phyloP scores from a whole-genome alignment of 768 basidiomycete genomes.

The Suillus fuscotomentosus region DNA sequence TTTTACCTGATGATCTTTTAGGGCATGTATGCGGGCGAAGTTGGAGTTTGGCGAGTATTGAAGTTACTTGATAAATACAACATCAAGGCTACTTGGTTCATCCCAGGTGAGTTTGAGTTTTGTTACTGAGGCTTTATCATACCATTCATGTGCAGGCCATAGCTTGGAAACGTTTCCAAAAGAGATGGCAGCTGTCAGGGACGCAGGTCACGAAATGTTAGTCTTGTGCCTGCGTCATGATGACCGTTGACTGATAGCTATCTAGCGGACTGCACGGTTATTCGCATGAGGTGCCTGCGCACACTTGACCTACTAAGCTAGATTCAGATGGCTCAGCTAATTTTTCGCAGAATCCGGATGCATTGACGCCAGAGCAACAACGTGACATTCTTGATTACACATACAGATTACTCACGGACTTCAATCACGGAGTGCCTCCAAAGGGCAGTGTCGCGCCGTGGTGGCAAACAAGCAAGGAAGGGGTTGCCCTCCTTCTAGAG shows the following conservation, averaged over 20 bases:
- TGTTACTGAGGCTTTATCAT: background rate
- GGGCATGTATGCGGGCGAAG: slow-evolving; percentile 74
- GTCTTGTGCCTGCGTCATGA: slow-evolving; percentile 10
- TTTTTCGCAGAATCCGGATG: slow-evolving; percentile 48
- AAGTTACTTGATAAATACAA: slow-evolving; percentile 68
- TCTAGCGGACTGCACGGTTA: slow-evolving; percentile 61
- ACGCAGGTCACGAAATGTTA: slow-evolving; percentile 68
- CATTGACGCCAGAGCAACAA: slow-evolving; percentile 62
- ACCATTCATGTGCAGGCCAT: slow-evolving; percentile 41
- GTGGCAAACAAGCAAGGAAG: slow-evolving; percentile 73
- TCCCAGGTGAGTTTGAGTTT: slow-evolving; percentile 45
- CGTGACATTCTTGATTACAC: slow-evolving; percentile 65
- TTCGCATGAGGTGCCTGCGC: slow-evolving; percentile 52
- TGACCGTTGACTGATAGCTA: background rate
- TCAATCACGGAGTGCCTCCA: slow-evolving; percentile 55
- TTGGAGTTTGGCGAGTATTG: slow-evolving; percentile 61
- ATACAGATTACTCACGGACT: slow-evolving; percentile 54
- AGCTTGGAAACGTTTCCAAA: slow-evolving; percentile 69
- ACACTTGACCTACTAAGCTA: background rate
- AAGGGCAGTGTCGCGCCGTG: slow-evolving; percentile 68
- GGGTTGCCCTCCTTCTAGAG: slow-evolving; percentile 60
- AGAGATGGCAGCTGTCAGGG: slow-evolving; percentile 62
- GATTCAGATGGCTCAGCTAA: background rate
- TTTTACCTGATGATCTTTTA: slow-evolving; percentile 4
- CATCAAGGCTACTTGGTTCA: slow-evolving; percentile 69